These are phyloP conservation scores for Penicillium desertorum DNA, from an alignment of 495 filamentous ascomycete species.

Conservation along the genomic window DNA sequence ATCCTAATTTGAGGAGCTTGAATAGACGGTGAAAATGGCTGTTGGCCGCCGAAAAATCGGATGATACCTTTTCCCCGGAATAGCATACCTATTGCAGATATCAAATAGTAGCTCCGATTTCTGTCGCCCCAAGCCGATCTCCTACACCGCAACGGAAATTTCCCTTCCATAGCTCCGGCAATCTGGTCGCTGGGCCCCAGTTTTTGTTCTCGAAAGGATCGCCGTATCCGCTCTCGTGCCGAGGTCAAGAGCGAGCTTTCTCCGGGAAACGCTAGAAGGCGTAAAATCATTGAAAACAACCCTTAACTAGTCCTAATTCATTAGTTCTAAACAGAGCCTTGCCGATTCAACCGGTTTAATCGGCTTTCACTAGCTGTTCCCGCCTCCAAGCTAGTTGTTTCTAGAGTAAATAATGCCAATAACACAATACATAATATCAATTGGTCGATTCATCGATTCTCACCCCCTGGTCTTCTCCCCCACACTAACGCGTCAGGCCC, in stretches of 20 bases:
- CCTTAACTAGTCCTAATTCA: neutral
- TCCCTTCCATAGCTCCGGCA: slow-evolving; percentile 4
- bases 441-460: slow-evolving; percentile 7
- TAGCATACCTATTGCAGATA: slow-evolving; percentile 1
- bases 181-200: slow-evolving; percentile 4
- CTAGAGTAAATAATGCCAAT: neutral
- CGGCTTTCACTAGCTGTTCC: neutral
- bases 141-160: slow-evolving; percentile 11
- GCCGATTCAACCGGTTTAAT: slow-evolving; percentile 4
- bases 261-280: slow-evolving; percentile 7
- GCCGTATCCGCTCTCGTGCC: slow-evolving; percentile 15
- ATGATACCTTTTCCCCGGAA: slow-evolving; percentile 2
- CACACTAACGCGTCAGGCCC: slow-evolving; percentile 22
- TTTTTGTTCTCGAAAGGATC: slow-evolving; percentile 11
- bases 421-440: neutral
- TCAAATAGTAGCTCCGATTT: neutral
- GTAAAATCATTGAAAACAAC: neutral
- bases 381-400: neutral
- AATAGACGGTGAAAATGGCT: neutral
- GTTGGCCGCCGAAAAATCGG: neutral
- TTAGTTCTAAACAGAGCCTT: slow-evolving; percentile 7
- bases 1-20: neutral
- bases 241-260: slow-evolving; percentile 8
- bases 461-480: slow-evolving; percentile 10
- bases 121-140: slow-evolving; percentile 2